Evolutionary conservation across 2,329 filamentous ascomycete species (phyloP).

Genomic region (Cercospora zeina): DNA sequence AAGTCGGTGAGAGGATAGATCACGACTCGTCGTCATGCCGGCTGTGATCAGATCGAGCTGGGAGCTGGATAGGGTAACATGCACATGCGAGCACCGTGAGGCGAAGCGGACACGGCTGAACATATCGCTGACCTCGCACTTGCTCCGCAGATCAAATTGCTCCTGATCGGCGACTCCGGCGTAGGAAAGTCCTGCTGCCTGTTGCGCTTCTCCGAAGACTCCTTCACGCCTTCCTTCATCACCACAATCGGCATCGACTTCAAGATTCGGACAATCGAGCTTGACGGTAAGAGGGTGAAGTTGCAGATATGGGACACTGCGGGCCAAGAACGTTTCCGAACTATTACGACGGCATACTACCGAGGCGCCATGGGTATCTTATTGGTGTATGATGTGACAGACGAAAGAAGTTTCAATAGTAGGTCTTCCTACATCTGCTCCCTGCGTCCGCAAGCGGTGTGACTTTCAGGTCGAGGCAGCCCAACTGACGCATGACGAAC

Average conservation of each 20-base stretch:
- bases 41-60: neutral
- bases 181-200: constrained; percentile 97
- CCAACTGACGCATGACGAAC: neutral
- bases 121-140: constrained; percentile 24
- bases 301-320: constrained; percentile 99
- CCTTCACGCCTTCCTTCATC: constrained; percentile 96
- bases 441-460: neutral
- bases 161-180: constrained; percentile 94
- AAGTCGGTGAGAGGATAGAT: constrained; percentile 5
- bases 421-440: constrained; percentile 43
- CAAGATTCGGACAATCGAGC: constrained; percentile 98
- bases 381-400: constrained; percentile 97
- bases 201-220: constrained; percentile 94
- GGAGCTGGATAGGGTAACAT: neutral
- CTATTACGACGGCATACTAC: constrained; percentile 98
- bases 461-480: neutral
- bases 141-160: constrained; percentile 77
- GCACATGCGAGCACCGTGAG: neutral
- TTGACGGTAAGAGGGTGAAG: constrained; percentile 98
- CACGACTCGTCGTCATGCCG: neutral
- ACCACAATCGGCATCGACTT: constrained; percentile 99
- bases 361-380: constrained; percentile 97
- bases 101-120: constrained; percentile 2
- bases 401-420: constrained; percentile 95
- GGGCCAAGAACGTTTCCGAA: constrained; percentile 96